phyloP scores from a whole-genome alignment of 257 asterid genomes.

The Rehmannia glutinosa region DNA sequence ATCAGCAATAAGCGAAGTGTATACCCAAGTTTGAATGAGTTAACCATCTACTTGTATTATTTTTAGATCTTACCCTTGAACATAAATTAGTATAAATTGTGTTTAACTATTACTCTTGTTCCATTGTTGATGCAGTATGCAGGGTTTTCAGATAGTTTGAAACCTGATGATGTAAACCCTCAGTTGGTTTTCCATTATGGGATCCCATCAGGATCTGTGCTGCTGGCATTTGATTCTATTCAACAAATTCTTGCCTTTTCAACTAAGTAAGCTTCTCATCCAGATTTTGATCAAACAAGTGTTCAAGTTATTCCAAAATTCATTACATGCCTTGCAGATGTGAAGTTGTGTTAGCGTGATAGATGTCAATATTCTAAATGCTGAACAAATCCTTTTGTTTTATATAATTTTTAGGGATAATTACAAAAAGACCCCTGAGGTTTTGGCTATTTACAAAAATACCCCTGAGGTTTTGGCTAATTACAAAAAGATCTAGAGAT shows the following conservation, averaged over 20 bases:
- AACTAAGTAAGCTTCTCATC: slow-evolving; percentile 47
- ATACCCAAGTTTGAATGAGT: background rate
- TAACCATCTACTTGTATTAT: background rate
- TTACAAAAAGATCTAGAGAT: no score
- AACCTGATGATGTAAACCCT: slow-evolving; percentile 61
- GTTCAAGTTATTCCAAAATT: background rate
- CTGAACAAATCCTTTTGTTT: no score
- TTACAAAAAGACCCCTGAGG: no score
- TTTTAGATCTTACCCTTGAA: no score
- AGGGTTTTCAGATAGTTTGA: slow-evolving; percentile 54
- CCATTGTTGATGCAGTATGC: slow-evolving; percentile 53
- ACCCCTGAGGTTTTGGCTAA: no score
- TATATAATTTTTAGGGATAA: no score
- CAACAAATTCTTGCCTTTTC: slow-evolving; percentile 80
- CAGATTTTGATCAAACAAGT: background rate
- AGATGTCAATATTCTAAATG: no score
- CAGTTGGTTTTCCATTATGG: slow-evolving; percentile 80
- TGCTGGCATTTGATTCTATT: slow-evolving; percentile 50
- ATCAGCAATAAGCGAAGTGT: background rate
- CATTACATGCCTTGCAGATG: no score
- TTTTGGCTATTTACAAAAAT: no score
- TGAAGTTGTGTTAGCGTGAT: no score
- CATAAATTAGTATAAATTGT: background rate
- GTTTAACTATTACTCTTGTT: background rate
- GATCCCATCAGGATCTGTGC: slow-evolving; percentile 63